Conservation (phyloP, 2,329 filamentous ascomycete species). For the Diaporthe sp. region DNA sequence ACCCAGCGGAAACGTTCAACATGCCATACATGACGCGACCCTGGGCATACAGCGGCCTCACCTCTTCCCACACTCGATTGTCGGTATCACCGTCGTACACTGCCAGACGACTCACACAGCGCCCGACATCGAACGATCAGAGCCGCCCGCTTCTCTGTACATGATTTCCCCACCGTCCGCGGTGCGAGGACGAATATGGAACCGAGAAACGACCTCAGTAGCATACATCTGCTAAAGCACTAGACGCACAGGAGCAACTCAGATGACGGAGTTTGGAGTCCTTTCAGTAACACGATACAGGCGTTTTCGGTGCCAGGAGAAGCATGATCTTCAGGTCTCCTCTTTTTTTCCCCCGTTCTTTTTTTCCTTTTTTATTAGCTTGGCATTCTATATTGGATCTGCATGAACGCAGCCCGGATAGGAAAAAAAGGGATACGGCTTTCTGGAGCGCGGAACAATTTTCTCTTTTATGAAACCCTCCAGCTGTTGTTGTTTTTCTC, state of each 20-base stretch:
- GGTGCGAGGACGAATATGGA: slow-evolving; percentile 19
- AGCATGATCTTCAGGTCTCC: slow-evolving; percentile 20
- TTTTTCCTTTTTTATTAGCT: not conserved
- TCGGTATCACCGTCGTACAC: not conserved
- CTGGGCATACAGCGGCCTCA: not conserved
- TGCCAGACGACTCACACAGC: not conserved
- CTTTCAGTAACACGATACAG: slow-evolving; percentile 33
- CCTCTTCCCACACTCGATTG: not conserved
- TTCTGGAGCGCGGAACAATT: slow-evolving; percentile 13
- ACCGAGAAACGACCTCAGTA: slow-evolving; percentile 20
- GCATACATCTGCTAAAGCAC: slow-evolving; percentile 30
- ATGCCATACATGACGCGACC: not conserved
- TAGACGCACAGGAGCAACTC: slow-evolving; percentile 32
- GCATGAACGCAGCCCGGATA: slow-evolving; percentile 27
- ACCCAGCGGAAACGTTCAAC: not conserved
- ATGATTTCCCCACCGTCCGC: slow-evolving; percentile 24
- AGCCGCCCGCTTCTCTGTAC: slow-evolving; percentile 36
- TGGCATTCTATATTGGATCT: slow-evolving; percentile 37
- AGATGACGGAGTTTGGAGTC: slow-evolving; percentile 35
- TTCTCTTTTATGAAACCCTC: not conserved
- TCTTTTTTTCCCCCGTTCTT: not conserved
- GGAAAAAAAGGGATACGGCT: slow-evolving; percentile 16
- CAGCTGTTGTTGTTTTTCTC: not conserved
- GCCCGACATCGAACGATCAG: slow-evolving; percentile 28
- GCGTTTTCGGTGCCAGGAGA: slow-evolving; percentile 34